Evolutionary conservation across 2,329 filamentous ascomycete genomes (phyloP).

Genomic region (Rutstroemia sp.): DNA sequence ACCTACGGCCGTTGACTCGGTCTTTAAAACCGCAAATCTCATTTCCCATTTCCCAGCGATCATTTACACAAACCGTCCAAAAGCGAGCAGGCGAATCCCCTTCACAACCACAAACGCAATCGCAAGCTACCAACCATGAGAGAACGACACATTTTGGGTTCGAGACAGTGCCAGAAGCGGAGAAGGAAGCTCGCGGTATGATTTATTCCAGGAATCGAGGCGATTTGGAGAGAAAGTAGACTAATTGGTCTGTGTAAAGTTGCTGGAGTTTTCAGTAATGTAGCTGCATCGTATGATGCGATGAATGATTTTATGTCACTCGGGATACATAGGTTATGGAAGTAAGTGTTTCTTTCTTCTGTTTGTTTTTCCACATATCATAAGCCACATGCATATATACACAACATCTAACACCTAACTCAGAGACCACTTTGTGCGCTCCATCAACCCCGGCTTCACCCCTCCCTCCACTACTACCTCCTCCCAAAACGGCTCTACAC

Average conservation of each 20-base stretch:
- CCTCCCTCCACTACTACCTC: constrained; percentile 34
- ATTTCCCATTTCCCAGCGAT: constrained; percentile 5
- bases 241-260: constrained; percentile 17
- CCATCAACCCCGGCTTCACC: constrained; percentile 60
- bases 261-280: constrained; percentile 84
- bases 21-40: constrained; percentile 15
- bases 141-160: constrained; percentile 32
- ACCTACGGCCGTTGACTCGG: constrained; percentile 18
- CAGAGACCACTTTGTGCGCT: constrained; percentile 85
- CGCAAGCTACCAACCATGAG: constrained; percentile 20
- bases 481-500: constrained; percentile 19
- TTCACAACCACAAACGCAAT: neutral
- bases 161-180: constrained; percentile 29
- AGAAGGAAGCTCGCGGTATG: constrained; percentile 30
- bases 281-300: constrained; percentile 80
- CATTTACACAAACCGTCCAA: neutral
- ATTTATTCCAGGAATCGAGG: neutral
- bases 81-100: constrained; percentile 12
- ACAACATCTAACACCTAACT: neutral
- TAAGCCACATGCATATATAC: neutral
- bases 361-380: neutral
- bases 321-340: constrained; percentile 95
- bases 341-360: constrained; percentile 36
- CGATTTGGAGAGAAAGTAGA: neutral
- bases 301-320: constrained; percentile 99